phyloP scores from a whole-genome alignment of 2,329 filamentous ascomycete species.

The Xylaria sp. region DNA sequence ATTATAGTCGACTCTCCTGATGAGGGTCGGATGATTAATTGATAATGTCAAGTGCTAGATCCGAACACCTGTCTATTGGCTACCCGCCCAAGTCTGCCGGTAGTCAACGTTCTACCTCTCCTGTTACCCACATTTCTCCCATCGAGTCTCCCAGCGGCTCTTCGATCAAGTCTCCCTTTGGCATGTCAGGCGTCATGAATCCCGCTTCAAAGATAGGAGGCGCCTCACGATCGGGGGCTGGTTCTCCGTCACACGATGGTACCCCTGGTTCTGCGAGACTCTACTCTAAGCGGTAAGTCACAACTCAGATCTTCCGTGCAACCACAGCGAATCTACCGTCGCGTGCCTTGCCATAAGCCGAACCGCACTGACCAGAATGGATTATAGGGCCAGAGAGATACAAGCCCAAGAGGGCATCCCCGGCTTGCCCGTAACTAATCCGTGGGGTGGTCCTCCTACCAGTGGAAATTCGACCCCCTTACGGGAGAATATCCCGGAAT shows the following conservation, averaged over 20 bases:
- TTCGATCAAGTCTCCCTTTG: slow-evolving; percentile 76
- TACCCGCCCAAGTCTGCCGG: slow-evolving; percentile 76
- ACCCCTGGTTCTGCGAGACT: slow-evolving; percentile 74
- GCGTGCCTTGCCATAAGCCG: slow-evolving; percentile 30
- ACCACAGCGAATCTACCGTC: slow-evolving; percentile 13
- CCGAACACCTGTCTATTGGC: slow-evolving; percentile 87
- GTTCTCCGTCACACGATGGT: slow-evolving; percentile 93
- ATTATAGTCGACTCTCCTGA: slow-evolving; percentile 50
- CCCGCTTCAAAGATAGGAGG: slow-evolving; percentile 67
- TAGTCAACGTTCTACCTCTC: slow-evolving; percentile 79
- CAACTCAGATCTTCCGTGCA: neutral
- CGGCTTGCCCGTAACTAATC: slow-evolving; percentile 69
- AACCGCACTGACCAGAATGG: slow-evolving; percentile 36
- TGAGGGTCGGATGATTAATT: slow-evolving; percentile 73
- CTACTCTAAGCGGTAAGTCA: slow-evolving; percentile 88
- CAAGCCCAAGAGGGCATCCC: slow-evolving; percentile 92
- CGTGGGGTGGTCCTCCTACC: slow-evolving; percentile 95
- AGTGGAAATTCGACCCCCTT: slow-evolving; percentile 96
- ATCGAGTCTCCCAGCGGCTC: slow-evolving; percentile 75
- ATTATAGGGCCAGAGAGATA: slow-evolving; percentile 85
- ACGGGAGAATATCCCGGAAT: slow-evolving; percentile 97
- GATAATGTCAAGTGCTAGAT: slow-evolving; percentile 92
- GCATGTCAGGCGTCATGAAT: slow-evolving; percentile 71
- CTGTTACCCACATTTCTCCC: slow-evolving; percentile 75
- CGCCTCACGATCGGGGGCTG: slow-evolving; percentile 81